These are phyloP conservation scores for Crithidia brevicula DNA, from an alignment of 208 protist genomes.

Conservation along the genomic window DNA sequence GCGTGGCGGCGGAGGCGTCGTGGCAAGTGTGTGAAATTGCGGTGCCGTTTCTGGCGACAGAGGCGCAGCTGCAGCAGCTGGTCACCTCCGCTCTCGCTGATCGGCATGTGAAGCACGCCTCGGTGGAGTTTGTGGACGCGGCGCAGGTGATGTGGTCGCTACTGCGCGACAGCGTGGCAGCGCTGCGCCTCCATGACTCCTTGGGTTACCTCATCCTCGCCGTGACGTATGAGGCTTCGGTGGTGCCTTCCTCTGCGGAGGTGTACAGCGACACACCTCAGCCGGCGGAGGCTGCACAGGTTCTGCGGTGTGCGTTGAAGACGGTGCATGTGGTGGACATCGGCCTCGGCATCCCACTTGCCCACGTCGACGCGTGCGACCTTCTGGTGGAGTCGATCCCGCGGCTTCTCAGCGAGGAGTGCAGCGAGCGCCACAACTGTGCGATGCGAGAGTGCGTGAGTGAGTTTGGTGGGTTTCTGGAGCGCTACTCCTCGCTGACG, in stretches of 20 bases:
- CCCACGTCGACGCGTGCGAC: conserved; percentile 54
- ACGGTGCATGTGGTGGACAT: conserved; percentile 51
- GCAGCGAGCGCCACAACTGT: conserved; percentile 59
- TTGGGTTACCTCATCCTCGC: conserved; percentile 61
- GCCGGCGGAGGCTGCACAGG: not conserved
- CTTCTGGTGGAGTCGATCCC: conserved; percentile 47
- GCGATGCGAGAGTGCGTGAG: conserved; percentile 64
- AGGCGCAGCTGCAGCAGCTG: conserved; percentile 40
- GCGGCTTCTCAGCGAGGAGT: conserved; percentile 44
- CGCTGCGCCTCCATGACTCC: conserved; percentile 62
- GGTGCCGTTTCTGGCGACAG: conserved; percentile 48
- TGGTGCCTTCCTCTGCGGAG: not conserved
- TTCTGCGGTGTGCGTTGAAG: conserved; percentile 31
- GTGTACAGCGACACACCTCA: not conserved
- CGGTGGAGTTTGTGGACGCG: conserved; percentile 16
- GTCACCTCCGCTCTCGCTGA: conserved; percentile 16
- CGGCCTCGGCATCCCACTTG: conserved; percentile 68
- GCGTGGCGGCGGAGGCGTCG: conserved; percentile 18
- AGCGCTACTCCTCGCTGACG: conserved; percentile 73
- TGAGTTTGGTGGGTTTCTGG: conserved; percentile 75
- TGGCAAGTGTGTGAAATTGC: conserved; percentile 42
- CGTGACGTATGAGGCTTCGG: conserved; percentile 26
- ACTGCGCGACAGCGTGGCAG: conserved; percentile 31
- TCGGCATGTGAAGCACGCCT: conserved; percentile 7
- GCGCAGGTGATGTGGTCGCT: conserved; percentile 12